Conservation (phyloP, 1,284 basidiomycete genomes). For the Irpex sp. region DNA sequence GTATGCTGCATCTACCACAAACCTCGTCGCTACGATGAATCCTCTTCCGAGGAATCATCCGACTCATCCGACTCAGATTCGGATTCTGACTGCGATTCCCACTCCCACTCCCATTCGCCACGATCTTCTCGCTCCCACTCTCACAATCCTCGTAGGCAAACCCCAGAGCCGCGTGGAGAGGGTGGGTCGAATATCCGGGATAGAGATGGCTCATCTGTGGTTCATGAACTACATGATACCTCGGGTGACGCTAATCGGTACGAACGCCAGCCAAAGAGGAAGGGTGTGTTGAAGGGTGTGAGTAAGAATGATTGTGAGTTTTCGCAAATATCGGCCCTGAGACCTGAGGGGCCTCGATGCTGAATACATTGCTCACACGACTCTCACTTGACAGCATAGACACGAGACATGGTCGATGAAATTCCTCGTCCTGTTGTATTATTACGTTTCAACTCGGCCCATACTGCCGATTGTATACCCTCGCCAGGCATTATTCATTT, state of each 20-base stretch:
- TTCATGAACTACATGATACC: slow-evolving; percentile 33
- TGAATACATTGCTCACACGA: too few relatives aligned
- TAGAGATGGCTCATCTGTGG: slow-evolving; percentile 22
- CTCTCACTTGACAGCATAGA: background rate
- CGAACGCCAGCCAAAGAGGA: slow-evolving; percentile 41
- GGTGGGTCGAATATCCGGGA: slow-evolving; percentile 20
- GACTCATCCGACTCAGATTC: slow-evolving; percentile 43
- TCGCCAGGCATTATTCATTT: background rate
- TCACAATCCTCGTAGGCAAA: slow-evolving; percentile 20
- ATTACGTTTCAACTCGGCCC: background rate
- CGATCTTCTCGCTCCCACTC: slow-evolving; percentile 12
- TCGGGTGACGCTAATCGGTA: slow-evolving; percentile 50
- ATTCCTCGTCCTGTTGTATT: background rate
- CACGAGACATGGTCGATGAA: background rate
- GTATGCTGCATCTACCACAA: slow-evolving; percentile 91
- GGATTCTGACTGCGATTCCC: slow-evolving; percentile 29
- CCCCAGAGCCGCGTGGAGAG: slow-evolving; percentile 18
- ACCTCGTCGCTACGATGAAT: slow-evolving; percentile 74
- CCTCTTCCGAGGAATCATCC: slow-evolving; percentile 65
- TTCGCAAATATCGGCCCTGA: background rate
- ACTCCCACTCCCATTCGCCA: slow-evolving; percentile 18
- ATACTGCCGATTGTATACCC: background rate
- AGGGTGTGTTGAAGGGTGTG: slow-evolving; percentile 32
- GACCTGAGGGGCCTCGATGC: background rate
- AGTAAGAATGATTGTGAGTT: slow-evolving; percentile 5